Evolutionary conservation across 345 rosid genomes (phyloP), one percentile per base, ranked within the genome.

Genomic region (Firmiana major): DNA sequence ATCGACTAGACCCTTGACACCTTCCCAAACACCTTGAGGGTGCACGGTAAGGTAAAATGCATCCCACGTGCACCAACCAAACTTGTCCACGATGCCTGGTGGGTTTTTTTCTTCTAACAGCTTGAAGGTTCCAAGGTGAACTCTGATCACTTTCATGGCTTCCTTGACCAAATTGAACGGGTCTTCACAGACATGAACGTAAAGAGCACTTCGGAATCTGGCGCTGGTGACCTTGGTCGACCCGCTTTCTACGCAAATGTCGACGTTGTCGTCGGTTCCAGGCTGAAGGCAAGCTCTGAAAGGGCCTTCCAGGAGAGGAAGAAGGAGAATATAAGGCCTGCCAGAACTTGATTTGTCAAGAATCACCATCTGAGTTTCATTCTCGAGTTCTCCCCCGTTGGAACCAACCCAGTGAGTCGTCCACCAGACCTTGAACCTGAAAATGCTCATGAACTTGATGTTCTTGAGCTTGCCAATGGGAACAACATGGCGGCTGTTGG

Each of bases 391-490:
- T 7, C 83, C 0, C 7, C 98, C 98, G 11, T 83, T 91, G 26
- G 93, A 89, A 0, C 97, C 98, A 42, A 87, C 89, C 99, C 99
- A 95, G 24, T 86, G 97, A 73, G 98, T 95, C 0, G 98, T 91
- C 99, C 99, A 93, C 99, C 99, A 95, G 53, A 91, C 96, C 83
- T 95, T 95, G 92, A 95, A 95, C 84, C 99, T 78, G 93, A 95
- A 95, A 26, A 95, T 91, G 85, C 99, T 93, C 97, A 90, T 91
- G 88, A 95, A 95, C 62, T 80, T 80, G 15, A 85, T 86, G 79
- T 84, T 81, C 85, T 71, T 86, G 46, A 95, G 87, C 77, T 90
- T 90, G 3, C 99, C 98, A 0, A 95, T 73, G n/a, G 95, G 83
- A 0, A 84, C 87, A 43, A 91, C 96, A 81, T 93, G 98, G 57